phyloP scores from a whole-genome alignment of 306 rosid genomes.

The Benincasa hispida region DNA sequence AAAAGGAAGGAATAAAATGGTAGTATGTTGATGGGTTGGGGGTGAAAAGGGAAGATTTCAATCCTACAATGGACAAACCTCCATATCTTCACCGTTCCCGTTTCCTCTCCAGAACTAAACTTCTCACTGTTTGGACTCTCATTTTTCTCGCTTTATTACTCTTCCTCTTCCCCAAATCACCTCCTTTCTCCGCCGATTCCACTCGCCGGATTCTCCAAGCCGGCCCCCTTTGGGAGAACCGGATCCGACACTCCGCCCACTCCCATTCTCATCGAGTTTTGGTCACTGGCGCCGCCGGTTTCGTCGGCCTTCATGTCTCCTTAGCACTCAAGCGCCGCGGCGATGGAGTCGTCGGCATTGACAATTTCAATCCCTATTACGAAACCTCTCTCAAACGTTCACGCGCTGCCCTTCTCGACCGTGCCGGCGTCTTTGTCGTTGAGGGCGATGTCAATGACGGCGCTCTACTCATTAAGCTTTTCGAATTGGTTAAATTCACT shows the following conservation, averaged over 20 bases:
- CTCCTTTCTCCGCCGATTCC: background rate
- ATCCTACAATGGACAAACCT: background rate
- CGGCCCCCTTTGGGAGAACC: slow-evolving; percentile 11
- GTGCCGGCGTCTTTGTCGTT: slow-evolving; percentile 14
- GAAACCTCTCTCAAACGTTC: slow-evolving; percentile 20
- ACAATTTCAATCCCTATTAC: slow-evolving; percentile 24
- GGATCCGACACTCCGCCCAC: background rate
- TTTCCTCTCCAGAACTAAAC: slow-evolving; percentile 7
- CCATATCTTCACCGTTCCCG: slow-evolving; percentile 11
- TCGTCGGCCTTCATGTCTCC: slow-evolving; percentile 27
- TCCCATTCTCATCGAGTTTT: slow-evolving; percentile 1
- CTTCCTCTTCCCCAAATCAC: slow-evolving; percentile 9
- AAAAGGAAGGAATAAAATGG: background rate
- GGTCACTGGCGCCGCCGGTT: slow-evolving; percentile 33
- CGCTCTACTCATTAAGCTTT: slow-evolving; percentile 4
- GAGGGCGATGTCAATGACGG: slow-evolving; percentile 23
- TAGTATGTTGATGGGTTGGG: background rate
- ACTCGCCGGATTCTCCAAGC: slow-evolving; percentile 19
- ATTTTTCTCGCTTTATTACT: background rate
- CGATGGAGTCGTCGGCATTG: slow-evolving; percentile 27
- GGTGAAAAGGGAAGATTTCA: background rate
- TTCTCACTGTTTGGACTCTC: slow-evolving; percentile 10
- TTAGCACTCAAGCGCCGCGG: slow-evolving; percentile 22
- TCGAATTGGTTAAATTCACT: slow-evolving; percentile 17
- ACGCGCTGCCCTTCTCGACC: slow-evolving; percentile 7